These are phyloP conservation scores for Allium cepa DNA, from an alignment of 106 monocot species.

Conservation along the genomic window DNA sequence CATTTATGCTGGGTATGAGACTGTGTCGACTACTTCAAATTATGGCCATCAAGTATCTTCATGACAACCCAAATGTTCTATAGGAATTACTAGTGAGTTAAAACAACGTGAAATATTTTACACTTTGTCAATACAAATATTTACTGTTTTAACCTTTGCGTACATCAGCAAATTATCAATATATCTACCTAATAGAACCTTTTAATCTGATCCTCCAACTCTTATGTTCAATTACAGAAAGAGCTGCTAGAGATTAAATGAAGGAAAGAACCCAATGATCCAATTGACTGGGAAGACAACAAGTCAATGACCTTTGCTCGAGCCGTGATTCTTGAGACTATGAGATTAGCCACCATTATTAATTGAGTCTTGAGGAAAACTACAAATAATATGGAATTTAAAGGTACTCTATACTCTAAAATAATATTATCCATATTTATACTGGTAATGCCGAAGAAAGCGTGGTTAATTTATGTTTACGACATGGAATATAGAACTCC, in stretches of 20 bases:
- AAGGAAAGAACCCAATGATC: conserved; percentile 31
- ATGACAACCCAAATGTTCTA: conserved; percentile 43
- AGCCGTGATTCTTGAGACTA: conserved; percentile 46
- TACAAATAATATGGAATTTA: conserved; percentile 40
- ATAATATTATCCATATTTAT: background rate
- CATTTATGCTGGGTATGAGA: conserved; percentile 53
- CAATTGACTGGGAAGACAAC: conserved; percentile 56
- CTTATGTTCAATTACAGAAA: conserved; percentile 13
- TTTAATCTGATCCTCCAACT: too few relatives aligned
- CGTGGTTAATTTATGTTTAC: background rate
- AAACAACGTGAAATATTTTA: background rate
- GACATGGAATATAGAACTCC: conserved; percentile 34
- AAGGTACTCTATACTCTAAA: conserved; percentile 19
- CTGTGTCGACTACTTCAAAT: conserved; percentile 56
- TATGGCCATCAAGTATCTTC: conserved; percentile 54
- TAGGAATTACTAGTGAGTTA: conserved; percentile 44
- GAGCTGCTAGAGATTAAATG: conserved; percentile 44
- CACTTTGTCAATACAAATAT: too few relatives aligned
- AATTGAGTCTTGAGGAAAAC: conserved; percentile 61
- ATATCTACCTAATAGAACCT: too few relatives aligned
- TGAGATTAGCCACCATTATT: conserved; percentile 54
- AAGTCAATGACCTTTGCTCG: conserved; percentile 69
- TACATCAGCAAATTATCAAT: too few relatives aligned
- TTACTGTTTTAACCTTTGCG: too few relatives aligned
- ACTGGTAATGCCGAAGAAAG: too few relatives aligned